phyloP scores from a whole-genome alignment of 345 rosid species.

The Euclidium syriacum region DNA sequence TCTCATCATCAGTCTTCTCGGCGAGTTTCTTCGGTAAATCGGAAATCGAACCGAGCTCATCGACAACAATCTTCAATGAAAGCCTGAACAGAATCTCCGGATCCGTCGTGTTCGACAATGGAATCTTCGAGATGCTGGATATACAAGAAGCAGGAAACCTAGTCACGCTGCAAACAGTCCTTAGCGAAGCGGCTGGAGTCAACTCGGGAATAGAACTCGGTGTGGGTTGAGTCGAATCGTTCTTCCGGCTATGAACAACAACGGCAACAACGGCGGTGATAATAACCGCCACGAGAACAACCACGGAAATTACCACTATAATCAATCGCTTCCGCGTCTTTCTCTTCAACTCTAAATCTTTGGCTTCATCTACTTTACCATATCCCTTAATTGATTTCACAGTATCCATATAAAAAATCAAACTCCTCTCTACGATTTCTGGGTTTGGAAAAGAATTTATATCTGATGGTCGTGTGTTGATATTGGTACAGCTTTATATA shows the following conservation, averaged over 20 bases:
- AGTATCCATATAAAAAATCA: conserved; percentile 41
- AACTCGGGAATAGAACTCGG: conserved; percentile 26
- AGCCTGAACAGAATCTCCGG: conserved; percentile 50
- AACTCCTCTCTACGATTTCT: background rate
- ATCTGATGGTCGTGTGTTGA: background rate
- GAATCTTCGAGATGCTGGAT: conserved; percentile 57
- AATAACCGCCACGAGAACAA: conserved; percentile 33
- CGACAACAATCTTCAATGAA: conserved; percentile 41
- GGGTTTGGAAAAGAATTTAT: background rate
- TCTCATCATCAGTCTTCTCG: conserved; percentile 21
- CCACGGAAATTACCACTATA: conserved; percentile 29
- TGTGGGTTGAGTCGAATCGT: conserved; percentile 1
- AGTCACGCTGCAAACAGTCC: conserved; percentile 59
- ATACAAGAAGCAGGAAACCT: conserved; percentile 55
- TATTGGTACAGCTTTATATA: conserved; percentile 6
- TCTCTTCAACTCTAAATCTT: conserved; percentile 44
- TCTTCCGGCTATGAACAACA: conserved; percentile 27
- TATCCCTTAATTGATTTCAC: conserved; percentile 69
- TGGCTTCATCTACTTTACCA: conserved; percentile 58
- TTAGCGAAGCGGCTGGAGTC: conserved; percentile 60
- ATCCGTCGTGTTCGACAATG: conserved; percentile 47
- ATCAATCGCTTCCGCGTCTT: conserved; percentile 44
- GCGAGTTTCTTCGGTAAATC: conserved; percentile 29
- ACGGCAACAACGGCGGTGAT: conserved; percentile 36
- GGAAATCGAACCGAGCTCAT: conserved; percentile 38